Percentiles rank a stretch among this genome's conserved stretches.
Conservation (phyloP, 805 yeast species). For the Monosporozyma aerobia region DNA sequence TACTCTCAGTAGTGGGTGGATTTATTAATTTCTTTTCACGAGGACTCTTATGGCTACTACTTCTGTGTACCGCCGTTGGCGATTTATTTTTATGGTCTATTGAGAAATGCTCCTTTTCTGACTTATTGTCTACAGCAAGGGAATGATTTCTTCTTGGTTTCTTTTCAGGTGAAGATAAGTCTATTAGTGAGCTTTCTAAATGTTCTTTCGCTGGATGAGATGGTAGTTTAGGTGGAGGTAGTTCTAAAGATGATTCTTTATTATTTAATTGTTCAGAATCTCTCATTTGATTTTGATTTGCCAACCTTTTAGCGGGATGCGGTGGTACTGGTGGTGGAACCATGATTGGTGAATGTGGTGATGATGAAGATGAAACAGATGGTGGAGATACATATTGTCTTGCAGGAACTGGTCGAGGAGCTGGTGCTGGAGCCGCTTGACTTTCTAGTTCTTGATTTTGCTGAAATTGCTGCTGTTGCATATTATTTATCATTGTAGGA, state of each 20-base stretch:
- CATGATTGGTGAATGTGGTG: neutral
- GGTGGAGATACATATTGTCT: neutral
- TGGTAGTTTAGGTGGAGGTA: conserved; percentile 13
- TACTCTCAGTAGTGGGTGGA: conserved; percentile 24
- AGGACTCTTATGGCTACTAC: neutral
- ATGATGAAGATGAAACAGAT: neutral
- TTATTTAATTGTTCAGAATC: neutral
- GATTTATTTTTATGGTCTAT: neutral
- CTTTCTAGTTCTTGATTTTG: neutral
- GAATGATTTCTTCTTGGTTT: neutral
- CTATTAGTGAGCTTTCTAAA: conserved; percentile 1
- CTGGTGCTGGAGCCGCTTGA: neutral
- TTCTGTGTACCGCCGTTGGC: conserved; percentile 1
- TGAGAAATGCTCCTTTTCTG: neutral
- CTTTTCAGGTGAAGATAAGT: neutral
- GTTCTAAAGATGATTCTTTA: neutral
- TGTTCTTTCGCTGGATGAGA: conserved; percentile 10
- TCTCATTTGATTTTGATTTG: neutral
- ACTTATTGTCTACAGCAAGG: neutral
- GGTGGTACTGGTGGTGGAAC: conserved; percentile 3
- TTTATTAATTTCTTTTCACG: conserved; percentile 1
- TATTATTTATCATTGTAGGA: neutral
- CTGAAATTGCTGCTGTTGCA: neutral
- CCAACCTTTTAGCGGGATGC: neutral
- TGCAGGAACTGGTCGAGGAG: neutral